phyloP scores from a whole-genome alignment of 352 stramenopile genomes.

The Pythium chondricola region DNA sequence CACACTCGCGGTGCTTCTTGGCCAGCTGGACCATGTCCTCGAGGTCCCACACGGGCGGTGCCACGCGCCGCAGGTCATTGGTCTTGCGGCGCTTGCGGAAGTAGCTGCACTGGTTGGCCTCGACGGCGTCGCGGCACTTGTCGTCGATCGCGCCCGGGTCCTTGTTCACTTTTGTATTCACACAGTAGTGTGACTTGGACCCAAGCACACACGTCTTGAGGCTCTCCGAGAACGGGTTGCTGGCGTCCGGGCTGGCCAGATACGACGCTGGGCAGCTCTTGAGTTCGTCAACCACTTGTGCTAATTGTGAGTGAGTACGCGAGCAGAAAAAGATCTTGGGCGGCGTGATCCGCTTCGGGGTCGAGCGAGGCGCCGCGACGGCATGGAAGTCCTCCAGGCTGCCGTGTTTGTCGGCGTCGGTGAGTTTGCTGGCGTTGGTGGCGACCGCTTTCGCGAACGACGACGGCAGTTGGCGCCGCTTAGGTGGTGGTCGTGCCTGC shows the following conservation, averaged over 20 bases:
- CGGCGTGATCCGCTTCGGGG: conserved; percentile 25
- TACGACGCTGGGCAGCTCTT: conserved; percentile 71
- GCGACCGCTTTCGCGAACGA: conserved; percentile 19
- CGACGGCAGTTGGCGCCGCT: conserved; percentile 17
- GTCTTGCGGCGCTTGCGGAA: conserved; percentile 47
- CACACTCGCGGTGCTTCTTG: conserved; percentile 74
- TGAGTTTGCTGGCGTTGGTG: neutral
- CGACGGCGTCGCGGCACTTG: conserved; percentile 57
- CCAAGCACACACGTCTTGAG: conserved; percentile 79
- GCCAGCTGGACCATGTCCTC: conserved; percentile 71
- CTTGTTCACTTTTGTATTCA: conserved; percentile 67
- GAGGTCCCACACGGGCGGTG: conserved; percentile 77
- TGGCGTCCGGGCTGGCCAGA: conserved; percentile 30
- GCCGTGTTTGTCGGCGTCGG: conserved; percentile 4
- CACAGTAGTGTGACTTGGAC: conserved; percentile 75
- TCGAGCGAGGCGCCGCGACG: neutral
- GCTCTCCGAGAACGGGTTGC: conserved; percentile 26
- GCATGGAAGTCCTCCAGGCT: conserved; percentile 24
- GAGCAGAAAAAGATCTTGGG: conserved; percentile 85
- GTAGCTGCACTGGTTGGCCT: conserved; percentile 48
- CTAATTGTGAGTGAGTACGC: conserved; percentile 81
- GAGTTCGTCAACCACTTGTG: conserved; percentile 76
- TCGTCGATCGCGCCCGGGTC: conserved; percentile 61
- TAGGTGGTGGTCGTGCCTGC: conserved; percentile 8
- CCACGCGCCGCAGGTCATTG: conserved; percentile 40